Evolutionary conservation across 176 grass and related monocot species (phyloP), one percentile per base, ranked within the genome.

Genomic region (Raddia guianensis): DNA sequence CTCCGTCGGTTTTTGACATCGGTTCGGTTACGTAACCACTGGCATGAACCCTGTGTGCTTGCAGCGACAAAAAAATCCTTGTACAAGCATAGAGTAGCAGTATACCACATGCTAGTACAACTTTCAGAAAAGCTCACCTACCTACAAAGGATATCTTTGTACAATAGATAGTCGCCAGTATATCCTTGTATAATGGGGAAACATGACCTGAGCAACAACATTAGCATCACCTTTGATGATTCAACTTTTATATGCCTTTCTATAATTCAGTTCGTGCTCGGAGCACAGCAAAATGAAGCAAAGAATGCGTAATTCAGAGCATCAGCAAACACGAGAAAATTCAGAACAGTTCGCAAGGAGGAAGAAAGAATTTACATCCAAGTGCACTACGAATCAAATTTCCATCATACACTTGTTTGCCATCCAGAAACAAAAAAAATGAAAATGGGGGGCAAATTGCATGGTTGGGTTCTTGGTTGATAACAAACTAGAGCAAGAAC

Each of bases 341-440:
- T 40, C 37, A 5, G 37, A 40, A 54, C 9, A 49, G 40, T n/a
- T 66, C 3, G 12, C 10, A 66, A 35, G 2, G 63, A 34, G 27
- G 3, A 53, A 52, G 15, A 59, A 78, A 73, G 83, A 86, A 89
- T 86, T 77, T 89, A 89, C 87, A 86, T 82, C 32, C 83, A 82
- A 77, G 87, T 89, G 87, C 66, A 72, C 10, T 59, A 60, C 51
- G 83, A 81, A 89, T 73, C 13, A 73, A 77, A 60, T 58, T 71
- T 76, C 51, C 72, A n/a, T 67, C 34, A 4, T 59, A 73, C 83
- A 89, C 78, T 64, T 85, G 69, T 76, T 89, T 64, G n/a, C 32
- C 37, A 71, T 72, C 14, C 37, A 54, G 27, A 40, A 63, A 84
- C 33, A 33, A 7, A 43, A 60, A 47, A 73, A 9, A 7, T 14